Conservation (phyloP, 768 basidiomycete genomes). For the Xerocomellus amylosporus region DNA sequence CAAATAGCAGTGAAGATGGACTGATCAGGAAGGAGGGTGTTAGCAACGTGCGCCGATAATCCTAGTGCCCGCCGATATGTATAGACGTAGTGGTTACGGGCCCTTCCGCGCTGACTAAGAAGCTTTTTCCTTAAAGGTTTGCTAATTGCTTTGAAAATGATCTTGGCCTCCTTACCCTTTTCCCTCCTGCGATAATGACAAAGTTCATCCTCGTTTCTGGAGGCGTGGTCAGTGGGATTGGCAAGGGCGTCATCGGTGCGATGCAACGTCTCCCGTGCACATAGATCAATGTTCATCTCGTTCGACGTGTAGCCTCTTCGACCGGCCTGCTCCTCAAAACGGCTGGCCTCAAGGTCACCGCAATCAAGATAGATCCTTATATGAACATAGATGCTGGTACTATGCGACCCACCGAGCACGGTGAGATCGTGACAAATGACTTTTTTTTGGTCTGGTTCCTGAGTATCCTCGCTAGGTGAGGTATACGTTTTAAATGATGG, state of each 20-base stretch:
- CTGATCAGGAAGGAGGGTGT: not conserved
- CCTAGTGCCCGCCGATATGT: too few species aligned
- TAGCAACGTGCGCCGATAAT: not conserved
- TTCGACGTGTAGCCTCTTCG: constrained; percentile 71
- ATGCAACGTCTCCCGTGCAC: constrained; percentile 18
- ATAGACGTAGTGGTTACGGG: too few species aligned
- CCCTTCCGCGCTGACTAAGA: constrained; percentile 15
- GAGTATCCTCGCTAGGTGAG: constrained; percentile 59
- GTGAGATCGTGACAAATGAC: constrained; percentile 44
- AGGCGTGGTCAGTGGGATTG: constrained; percentile 97
- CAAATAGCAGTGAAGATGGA: not conserved
- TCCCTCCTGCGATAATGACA: constrained; percentile 53
- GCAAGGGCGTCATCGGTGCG: constrained; percentile 98
- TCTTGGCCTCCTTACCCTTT: not conserved
- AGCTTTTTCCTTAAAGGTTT: constrained; percentile 5
- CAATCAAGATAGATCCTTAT: constrained; percentile 99
- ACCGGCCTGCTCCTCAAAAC: constrained; percentile 95
- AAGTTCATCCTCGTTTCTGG: constrained; percentile 97
- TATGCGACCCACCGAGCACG: constrained; percentile 98
- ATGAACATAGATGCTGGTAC: constrained; percentile 99
- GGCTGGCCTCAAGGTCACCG: constrained; percentile 92
- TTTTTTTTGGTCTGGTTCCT: constrained; percentile 11
- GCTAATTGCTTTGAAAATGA: not conserved
- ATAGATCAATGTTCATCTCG: constrained; percentile 21
- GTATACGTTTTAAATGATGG: constrained; percentile 98